These are phyloP conservation scores for Fraxinus angustifolia DNA, from an alignment of 305 asterid genomes.

Conservation along the genomic window DNA sequence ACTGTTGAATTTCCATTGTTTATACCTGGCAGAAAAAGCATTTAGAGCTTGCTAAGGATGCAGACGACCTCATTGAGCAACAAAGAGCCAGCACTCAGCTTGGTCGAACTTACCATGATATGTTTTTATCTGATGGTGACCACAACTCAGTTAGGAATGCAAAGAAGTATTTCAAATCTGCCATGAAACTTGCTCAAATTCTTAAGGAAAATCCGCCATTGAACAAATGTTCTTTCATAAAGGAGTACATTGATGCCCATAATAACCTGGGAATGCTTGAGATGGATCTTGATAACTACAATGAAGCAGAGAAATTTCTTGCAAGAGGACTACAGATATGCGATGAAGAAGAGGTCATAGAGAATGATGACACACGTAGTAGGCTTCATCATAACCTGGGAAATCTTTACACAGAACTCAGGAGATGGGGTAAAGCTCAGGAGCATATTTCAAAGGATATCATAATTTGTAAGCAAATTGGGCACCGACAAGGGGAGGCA, in stretches of 20 bases:
- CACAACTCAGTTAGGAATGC: conserved; percentile 67
- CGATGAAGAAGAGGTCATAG: conserved; percentile 82
- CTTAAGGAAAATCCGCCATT: conserved; percentile 48
- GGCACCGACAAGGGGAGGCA: conserved; percentile 93
- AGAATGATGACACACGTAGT: conserved; percentile 71
- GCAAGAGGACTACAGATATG: conserved; percentile 65
- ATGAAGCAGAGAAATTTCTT: conserved; percentile 67
- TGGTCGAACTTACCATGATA: conserved; percentile 92
- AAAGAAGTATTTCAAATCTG: conserved; percentile 64
- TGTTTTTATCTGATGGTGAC: conserved; percentile 79
- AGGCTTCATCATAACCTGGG: conserved; percentile 99
- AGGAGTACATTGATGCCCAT: conserved; percentile 88
- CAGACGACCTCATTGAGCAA: conserved; percentile 74
- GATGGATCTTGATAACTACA: conserved; percentile 77
- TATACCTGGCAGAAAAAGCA: conserved; percentile 70
- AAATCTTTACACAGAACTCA: conserved; percentile 66
- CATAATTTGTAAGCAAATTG: conserved; percentile 59
- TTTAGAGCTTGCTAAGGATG: conserved; percentile 74
- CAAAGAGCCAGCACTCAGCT: conserved; percentile 98
- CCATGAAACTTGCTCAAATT: conserved; percentile 65
- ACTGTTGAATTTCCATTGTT: conserved; percentile 11
- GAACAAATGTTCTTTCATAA: conserved; percentile 44
- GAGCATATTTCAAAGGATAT: conserved; percentile 74
- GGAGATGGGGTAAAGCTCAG: conserved; percentile 71
- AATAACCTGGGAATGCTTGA: conserved; percentile 96